These are phyloP conservation scores for Mycena filopes DNA, from an alignment of 768 basidiomycete genomes.

Conservation along the genomic window DNA sequence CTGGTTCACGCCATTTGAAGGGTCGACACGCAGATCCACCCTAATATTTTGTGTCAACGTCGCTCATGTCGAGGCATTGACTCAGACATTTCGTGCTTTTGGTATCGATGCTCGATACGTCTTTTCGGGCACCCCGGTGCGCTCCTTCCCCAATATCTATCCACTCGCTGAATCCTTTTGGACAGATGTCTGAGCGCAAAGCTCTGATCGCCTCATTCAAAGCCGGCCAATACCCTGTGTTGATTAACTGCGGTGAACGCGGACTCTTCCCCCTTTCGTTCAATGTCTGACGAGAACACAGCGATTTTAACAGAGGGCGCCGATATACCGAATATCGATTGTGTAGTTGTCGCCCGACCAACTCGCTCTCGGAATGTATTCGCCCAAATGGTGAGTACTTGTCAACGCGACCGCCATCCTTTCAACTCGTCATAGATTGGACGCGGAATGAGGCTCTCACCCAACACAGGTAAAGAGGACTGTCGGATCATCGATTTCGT, in stretches of 20 bases:
- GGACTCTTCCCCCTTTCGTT: neutral
- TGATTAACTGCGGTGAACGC: conserved; percentile 85
- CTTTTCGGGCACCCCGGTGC: conserved; percentile 70
- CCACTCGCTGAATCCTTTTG: neutral
- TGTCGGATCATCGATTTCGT: conserved; percentile 94
- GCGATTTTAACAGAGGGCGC: conserved; percentile 94
- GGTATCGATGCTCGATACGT: conserved; percentile 90
- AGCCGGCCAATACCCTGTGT: conserved; percentile 80
- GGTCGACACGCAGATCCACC: conserved; percentile 81
- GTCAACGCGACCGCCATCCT: neutral
- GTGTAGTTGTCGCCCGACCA: conserved; percentile 87
- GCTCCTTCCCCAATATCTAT: neutral
- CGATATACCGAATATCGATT: conserved; percentile 96
- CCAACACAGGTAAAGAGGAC: conserved; percentile 80
- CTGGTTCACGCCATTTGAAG: conserved; percentile 16
- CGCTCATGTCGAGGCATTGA: conserved; percentile 80
- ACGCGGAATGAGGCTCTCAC: conserved; percentile 89
- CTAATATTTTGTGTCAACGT: conserved; percentile 93
- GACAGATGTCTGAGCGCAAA: conserved; percentile 61
- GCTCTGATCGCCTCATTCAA: conserved; percentile 75
- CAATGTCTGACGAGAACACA: conserved; percentile 35
- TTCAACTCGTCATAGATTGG: conserved; percentile 71
- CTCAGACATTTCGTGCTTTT: conserved; percentile 72
- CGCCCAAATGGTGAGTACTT: conserved; percentile 83
- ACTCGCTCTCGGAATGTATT: conserved; percentile 91